Evolutionary conservation across 2,329 filamentous ascomycete genomes (phyloP).

Genomic region (Periconia sp.): DNA sequence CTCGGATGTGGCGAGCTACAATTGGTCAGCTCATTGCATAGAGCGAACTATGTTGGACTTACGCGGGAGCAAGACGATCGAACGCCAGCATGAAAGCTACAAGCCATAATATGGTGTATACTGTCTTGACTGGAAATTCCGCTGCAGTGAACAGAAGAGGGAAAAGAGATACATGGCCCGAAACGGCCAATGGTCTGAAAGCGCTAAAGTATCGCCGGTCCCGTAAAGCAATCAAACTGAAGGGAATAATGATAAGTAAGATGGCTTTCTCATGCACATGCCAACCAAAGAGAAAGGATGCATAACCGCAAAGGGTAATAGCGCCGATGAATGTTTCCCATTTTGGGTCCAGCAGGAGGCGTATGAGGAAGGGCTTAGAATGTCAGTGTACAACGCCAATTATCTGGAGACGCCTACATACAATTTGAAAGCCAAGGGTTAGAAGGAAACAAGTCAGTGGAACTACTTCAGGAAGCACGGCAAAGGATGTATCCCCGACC

Average conservation of each 20-base stretch:
- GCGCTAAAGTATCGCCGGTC: constrained; percentile 89
- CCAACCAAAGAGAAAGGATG: constrained; percentile 97
- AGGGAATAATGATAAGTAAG: constrained; percentile 89
- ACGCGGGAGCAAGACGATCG: constrained; percentile 81
- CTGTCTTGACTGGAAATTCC: constrained; percentile 91
- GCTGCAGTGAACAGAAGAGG: constrained; percentile 88
- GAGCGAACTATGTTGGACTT: constrained; percentile 28
- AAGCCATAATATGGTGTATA: constrained; percentile 92
- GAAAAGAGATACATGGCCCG: constrained; percentile 93
- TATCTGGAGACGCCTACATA: constrained; percentile 37
- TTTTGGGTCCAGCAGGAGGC: constrained; percentile 76
- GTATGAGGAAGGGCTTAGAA: constrained; percentile 61
- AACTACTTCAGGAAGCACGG: constrained; percentile 83
- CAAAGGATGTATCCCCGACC: constrained; percentile 91
- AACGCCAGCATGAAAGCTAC: constrained; percentile 83
- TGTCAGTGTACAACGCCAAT: not conserved
- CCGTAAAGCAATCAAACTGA: constrained; percentile 86
- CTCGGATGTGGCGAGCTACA: constrained; percentile 69
- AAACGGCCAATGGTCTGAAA: constrained; percentile 87
- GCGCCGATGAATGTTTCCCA: constrained; percentile 91
- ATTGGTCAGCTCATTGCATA: constrained; percentile 15
- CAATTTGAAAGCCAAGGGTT: constrained; percentile 78
- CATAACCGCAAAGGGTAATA: constrained; percentile 89
- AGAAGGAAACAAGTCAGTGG: constrained; percentile 78
- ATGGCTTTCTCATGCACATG: constrained; percentile 98